Base-by-base conservation (phyloP, 805 yeast species). In the Scheffersomyces lignosus region DNA sequence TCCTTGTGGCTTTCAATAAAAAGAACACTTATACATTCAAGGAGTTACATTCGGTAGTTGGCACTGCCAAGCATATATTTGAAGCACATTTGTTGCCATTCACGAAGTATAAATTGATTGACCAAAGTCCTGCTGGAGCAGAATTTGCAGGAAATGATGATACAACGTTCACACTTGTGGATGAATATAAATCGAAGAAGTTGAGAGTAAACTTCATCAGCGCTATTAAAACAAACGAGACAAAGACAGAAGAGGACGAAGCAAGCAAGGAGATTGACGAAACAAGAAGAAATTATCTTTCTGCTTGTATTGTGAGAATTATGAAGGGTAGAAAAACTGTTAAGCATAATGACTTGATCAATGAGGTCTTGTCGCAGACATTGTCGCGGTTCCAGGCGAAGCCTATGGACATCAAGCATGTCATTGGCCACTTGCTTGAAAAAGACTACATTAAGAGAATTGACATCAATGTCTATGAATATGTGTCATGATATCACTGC, bases 261-360 rank as follows among this genome's bases (percentile, higher is more conserved):
- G 76, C 89, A 2, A 83, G 78, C 47, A 81, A 79, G 58, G 95
- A 89, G 54, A 80, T 91, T 33, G 88, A 83, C 51, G 93, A 88
- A 52, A 89, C 89, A 43, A 78, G 96, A 56, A 84, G 83, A 63
- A 80, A 85, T 55, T 83, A 82, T 64, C 71, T 93, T 51, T 87
- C 88, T 55, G 96, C 98, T 2, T 87, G 96, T 54, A 88, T 93
- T 63, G 98, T 91, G 27, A 77, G 99, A 52, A 87, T 91, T 55
- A 93, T 91, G 98, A 91, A 91, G 68, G 90, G 96, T 1, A 77
- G 96, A 55, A 86, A 89, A 60, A 73, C 72, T 29, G 70, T 87
- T 51, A 78, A 79, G 46, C 97, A 90, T 57, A 84, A 82, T 33
- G 82, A 81, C 37, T 73, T 91, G 52, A 81, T 89, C 28, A 87